A percentile compares a stretch with the other conserved stretches of the same genome.
These are phyloP conservation scores for Aspergillus flavus DNA, from an alignment of 2,329 filamentous ascomycete species.

Conservation along the genomic window DNA sequence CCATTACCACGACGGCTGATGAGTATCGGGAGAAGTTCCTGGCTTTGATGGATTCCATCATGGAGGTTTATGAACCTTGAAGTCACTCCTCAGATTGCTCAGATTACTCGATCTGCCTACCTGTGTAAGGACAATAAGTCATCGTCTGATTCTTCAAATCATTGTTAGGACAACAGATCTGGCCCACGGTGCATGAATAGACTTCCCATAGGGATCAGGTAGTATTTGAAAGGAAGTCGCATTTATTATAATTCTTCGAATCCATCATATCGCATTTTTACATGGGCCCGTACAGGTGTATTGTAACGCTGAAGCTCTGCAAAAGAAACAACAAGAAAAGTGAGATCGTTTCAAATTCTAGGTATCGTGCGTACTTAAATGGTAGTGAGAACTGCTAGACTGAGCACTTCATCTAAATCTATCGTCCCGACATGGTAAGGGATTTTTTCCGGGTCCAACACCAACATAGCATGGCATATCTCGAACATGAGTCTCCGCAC, in stretches of 20 bases:
- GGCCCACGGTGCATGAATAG: background rate
- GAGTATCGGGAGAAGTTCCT: slow-evolving; percentile 67
- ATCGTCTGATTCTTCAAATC: too few relatives aligned
- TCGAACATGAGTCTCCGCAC: background rate
- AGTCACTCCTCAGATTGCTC: too few relatives aligned
- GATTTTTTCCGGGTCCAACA: background rate
- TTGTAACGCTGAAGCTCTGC: background rate
- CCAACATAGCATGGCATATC: slow-evolving; percentile 2
- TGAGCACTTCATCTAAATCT: slow-evolving; percentile 3
- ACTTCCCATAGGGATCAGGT: background rate
- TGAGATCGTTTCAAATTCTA: slow-evolving; percentile 1
- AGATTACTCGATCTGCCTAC: too few relatives aligned
- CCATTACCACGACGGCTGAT: slow-evolving; percentile 68
- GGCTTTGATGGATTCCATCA: slow-evolving; percentile 52
- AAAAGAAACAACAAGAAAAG: background rate
- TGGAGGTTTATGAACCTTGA: slow-evolving; percentile 35
- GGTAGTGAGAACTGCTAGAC: background rate
- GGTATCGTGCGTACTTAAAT: slow-evolving; percentile 1
- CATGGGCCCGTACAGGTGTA: background rate
- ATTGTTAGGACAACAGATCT: too few relatives aligned
- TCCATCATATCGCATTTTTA: background rate
- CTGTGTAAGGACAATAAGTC: too few relatives aligned
- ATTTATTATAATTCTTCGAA: background rate
- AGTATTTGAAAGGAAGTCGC: background rate
- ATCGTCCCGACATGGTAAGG: background rate